Conservation (phyloP, 2,329 filamentous ascomycete species). For the Mollisia scopiformis region DNA sequence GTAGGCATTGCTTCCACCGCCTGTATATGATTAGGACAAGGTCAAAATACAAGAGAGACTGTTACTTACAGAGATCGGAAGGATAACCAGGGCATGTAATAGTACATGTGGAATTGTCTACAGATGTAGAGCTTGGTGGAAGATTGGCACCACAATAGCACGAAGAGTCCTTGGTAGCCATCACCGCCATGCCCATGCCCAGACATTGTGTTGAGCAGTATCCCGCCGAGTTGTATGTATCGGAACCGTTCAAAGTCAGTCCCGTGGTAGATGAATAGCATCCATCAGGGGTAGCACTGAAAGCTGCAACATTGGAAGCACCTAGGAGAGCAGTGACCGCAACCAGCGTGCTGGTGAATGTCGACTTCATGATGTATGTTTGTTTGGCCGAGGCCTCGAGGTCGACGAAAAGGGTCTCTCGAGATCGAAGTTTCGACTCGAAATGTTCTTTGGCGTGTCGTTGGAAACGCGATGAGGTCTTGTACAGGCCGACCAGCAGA, state of each 20-base stretch:
- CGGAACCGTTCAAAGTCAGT: constrained; percentile 30
- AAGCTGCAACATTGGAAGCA: constrained; percentile 20
- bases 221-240: constrained; percentile 33
- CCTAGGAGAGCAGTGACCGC: constrained; percentile 23
- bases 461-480: background rate
- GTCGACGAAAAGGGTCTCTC: constrained; percentile 12
- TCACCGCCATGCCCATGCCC: constrained; percentile 18
- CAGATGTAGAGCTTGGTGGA: constrained; percentile 26
- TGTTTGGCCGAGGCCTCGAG: constrained; percentile 25
- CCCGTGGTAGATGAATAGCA: constrained; percentile 32
- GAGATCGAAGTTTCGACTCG: constrained; percentile 7
- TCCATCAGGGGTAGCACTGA: constrained; percentile 18
- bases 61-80: constrained; percentile 31
- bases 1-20: constrained; percentile 30
- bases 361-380: constrained; percentile 29
- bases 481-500: constrained; percentile 6
- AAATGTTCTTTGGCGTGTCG: background rate
- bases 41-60: background rate
- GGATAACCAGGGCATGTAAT: constrained; percentile 33
- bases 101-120: constrained; percentile 27
- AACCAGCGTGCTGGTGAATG: constrained; percentile 17
- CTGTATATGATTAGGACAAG: constrained; percentile 26
- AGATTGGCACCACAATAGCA: constrained; percentile 36
- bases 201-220: constrained; percentile 30
- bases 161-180: constrained; percentile 30